Evolutionary conservation across 495 filamentous ascomycete species (phyloP).

Genomic region (Penicillium flavigenum): DNA sequence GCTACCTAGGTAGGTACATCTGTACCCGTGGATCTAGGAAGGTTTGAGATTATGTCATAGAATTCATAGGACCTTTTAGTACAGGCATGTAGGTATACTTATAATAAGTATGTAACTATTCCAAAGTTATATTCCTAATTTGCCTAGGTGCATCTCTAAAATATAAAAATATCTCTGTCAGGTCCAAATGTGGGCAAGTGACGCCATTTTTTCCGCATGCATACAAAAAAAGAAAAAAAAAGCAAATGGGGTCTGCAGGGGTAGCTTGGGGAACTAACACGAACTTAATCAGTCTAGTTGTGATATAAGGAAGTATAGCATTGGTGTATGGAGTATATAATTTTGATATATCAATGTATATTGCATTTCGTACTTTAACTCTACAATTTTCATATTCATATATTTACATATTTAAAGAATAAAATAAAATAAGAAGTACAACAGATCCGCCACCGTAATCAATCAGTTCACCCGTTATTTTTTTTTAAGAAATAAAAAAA

Average conservation of each 20-base stretch:
- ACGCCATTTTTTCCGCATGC: constrained; percentile 25
- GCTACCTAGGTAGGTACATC: not conserved
- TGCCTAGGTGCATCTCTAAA: too few relatives aligned
- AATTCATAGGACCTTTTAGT: not conserved
- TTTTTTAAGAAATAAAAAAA: not conserved
- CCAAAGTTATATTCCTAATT: too few relatives aligned
- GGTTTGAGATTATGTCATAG: constrained; percentile 22
- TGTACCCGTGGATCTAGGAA: not conserved
- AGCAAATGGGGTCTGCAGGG: constrained; percentile 31
- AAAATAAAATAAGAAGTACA: not conserved
- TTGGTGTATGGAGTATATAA: too few relatives aligned
- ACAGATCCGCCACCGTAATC: constrained; percentile 12
- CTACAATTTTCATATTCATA: not conserved
- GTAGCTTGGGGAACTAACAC: constrained; percentile 24
- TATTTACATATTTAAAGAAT: not conserved
- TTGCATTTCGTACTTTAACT: not conserved
- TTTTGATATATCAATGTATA: too few relatives aligned
- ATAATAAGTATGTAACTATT: too few relatives aligned
- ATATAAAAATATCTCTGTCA: not conserved
- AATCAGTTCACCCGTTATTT: not conserved
- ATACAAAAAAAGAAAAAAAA: constrained; percentile 23
- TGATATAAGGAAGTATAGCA: not conserved
- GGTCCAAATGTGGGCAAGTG: constrained; percentile 11
- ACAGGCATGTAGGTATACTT: too few relatives aligned
- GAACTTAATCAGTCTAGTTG: constrained; percentile 12